These are phyloP conservation scores for Ustanciosporium gigantosporum DNA, from an alignment of 1,284 basidiomycete genomes.

Conservation along the genomic window DNA sequence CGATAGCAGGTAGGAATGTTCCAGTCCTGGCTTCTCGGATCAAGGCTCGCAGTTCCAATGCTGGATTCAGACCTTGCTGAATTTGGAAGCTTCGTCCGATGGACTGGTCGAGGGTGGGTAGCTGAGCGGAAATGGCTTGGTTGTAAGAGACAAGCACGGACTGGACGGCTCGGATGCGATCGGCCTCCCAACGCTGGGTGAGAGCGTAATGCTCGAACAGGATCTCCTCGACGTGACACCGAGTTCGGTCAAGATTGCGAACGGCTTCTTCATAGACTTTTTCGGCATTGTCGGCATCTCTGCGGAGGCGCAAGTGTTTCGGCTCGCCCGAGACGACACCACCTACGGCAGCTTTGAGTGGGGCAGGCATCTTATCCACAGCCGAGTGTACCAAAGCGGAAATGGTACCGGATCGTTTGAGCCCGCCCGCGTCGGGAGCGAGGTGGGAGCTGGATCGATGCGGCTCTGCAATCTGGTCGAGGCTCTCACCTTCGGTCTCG, in stretches of 20 bases:
- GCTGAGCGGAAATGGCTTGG: conserved; percentile 14
- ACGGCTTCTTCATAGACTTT: conserved; percentile 47
- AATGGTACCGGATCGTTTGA: conserved; percentile 42
- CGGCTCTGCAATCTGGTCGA: conserved; percentile 1
- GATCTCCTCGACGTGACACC: conserved; percentile 49
- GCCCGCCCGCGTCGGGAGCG: not conserved
- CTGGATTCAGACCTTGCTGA: conserved; percentile 18
- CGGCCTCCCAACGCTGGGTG: conserved; percentile 51
- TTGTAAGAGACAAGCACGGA: conserved; percentile 43
- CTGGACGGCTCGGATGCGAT: conserved; percentile 52
- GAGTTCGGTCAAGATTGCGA: conserved; percentile 45
- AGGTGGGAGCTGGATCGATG: conserved; percentile 6
- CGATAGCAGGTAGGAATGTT: conserved; percentile 48
- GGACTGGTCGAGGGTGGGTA: conserved; percentile 30
- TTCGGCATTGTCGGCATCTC: conserved; percentile 54
- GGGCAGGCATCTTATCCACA: conserved; percentile 46
- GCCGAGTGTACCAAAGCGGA: conserved; percentile 48
- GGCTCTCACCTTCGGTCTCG: conserved; percentile 25
- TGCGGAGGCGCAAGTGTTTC: conserved; percentile 47
- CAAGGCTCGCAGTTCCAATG: conserved; percentile 35
- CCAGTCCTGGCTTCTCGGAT: conserved; percentile 46
- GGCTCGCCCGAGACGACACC: conserved; percentile 49
- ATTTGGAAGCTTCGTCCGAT: conserved; percentile 16
- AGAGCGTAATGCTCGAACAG: conserved; percentile 52
- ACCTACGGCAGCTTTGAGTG: conserved; percentile 46